Conservation (phyloP, 441 rosid genomes). For the Adansonia madagascariensis region DNA sequence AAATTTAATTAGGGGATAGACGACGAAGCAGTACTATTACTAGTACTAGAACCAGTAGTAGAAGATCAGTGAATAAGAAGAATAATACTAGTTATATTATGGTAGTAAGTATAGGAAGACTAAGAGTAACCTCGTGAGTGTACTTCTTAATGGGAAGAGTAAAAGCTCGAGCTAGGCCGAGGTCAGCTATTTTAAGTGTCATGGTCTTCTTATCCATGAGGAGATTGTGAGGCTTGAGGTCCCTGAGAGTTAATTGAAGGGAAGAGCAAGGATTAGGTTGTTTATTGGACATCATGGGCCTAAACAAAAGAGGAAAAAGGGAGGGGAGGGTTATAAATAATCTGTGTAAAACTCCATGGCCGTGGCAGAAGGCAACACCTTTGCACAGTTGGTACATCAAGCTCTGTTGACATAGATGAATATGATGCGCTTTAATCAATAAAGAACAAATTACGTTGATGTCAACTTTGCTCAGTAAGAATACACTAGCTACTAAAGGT, state of each 20-base stretch:
- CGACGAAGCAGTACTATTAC: not conserved
- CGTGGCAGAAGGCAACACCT: slow-evolving; percentile 95
- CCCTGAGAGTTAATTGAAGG: slow-evolving; percentile 46
- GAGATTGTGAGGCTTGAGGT: slow-evolving; percentile 95
- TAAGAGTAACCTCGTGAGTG: slow-evolving; percentile 80
- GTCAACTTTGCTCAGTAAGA: too few species aligned
- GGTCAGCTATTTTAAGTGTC: slow-evolving; percentile 94
- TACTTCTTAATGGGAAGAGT: slow-evolving; percentile 92
- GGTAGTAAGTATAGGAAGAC: too few species aligned
- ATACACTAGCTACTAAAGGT: not conserved
- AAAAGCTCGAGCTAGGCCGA: slow-evolving; percentile 86
- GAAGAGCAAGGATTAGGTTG: not conserved
- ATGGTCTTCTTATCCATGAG: slow-evolving; percentile 79
- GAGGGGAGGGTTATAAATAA: slow-evolving; percentile 23
- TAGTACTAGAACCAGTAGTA: too few species aligned
- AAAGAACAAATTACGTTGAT: not conserved
- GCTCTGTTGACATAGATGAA: slow-evolving; percentile 48
- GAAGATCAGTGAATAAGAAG: not conserved
- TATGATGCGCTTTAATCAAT: not conserved
- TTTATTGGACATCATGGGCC: not conserved
- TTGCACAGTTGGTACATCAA: slow-evolving; percentile 97
- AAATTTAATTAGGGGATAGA: not conserved
- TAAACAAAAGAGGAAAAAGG: not conserved
- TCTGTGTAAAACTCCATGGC: slow-evolving; percentile 96
- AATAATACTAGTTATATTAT: not conserved